Conservation (phyloP, 2,329 filamentous ascomycete genomes). For the Pleoardoris graminearum region DNA sequence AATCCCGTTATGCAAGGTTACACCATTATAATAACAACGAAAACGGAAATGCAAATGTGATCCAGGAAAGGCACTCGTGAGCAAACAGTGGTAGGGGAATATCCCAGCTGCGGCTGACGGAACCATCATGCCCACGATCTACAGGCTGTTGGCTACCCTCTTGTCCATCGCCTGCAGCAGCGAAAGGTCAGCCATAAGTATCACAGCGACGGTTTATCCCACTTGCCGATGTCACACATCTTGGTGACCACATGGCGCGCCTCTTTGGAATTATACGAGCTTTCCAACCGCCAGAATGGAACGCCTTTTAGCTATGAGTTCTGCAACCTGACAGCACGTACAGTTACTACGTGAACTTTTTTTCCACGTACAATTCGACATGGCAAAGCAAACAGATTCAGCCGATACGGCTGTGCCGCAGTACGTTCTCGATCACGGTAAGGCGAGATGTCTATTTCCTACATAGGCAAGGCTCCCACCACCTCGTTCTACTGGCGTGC, state of each 20-base stretch:
- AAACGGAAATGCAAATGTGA: not conserved
- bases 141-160: not conserved
- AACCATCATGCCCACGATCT: not conserved
- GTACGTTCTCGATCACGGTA: constrained; percentile 34
- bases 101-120: not conserved
- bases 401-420: constrained; percentile 21
- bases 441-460: constrained; percentile 7
- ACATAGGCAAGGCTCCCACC: not conserved
- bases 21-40: not conserved
- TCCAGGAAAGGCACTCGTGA: not conserved
- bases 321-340: not conserved
- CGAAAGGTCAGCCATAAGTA: not conserved
- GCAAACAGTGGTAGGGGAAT: not conserved
- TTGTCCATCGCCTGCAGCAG: not conserved
- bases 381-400: not conserved
- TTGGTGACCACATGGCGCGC: not conserved
- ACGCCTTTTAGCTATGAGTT: not conserved
- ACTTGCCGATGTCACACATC: not conserved
- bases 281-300: not conserved
- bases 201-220: no score
- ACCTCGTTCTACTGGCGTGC: not conserved
- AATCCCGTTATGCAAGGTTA: not conserved
- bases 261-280: not conserved
- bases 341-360: not conserved
- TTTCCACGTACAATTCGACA: not conserved